Conservation (phyloP, 305 asterid species). For the Solanum chacoense region DNA sequence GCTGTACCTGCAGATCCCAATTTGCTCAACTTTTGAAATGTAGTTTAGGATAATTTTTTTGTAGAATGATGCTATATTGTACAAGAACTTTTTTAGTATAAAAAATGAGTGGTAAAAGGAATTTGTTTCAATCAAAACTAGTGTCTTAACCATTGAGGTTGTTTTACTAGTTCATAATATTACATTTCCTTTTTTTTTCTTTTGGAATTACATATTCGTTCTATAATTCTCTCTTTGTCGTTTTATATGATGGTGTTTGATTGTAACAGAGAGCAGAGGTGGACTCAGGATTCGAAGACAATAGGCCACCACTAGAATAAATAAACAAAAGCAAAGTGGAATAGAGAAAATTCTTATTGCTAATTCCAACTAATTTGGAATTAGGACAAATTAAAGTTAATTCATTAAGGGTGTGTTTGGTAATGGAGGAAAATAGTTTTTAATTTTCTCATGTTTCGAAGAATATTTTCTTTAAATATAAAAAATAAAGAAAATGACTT, state of each 20-base stretch:
- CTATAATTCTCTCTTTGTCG: background rate
- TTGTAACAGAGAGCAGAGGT: background rate
- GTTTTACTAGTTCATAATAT: background rate
- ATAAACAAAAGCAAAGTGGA: too few species aligned
- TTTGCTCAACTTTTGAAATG: background rate
- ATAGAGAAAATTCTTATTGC: too few species aligned
- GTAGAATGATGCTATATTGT: background rate
- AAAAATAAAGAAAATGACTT: too few species aligned
- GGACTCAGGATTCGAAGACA: background rate
- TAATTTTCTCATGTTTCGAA: background rate
- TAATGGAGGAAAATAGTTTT: background rate
- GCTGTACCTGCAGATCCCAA: background rate
- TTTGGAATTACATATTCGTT: background rate
- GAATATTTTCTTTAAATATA: too few species aligned
- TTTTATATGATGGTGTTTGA: background rate
- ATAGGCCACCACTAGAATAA: too few species aligned
- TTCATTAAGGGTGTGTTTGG: background rate
- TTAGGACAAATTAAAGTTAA: background rate
- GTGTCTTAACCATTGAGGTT: background rate
- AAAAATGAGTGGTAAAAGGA: background rate
- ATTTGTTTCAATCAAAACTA: background rate
- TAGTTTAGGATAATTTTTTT: background rate
- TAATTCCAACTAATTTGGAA: too few species aligned
- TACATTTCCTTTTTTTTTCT: background rate
- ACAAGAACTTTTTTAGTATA: background rate